These are phyloP conservation scores for Penicillium sp. DNA, from an alignment of 2,329 filamentous ascomycete genomes.

Conservation along the genomic window DNA sequence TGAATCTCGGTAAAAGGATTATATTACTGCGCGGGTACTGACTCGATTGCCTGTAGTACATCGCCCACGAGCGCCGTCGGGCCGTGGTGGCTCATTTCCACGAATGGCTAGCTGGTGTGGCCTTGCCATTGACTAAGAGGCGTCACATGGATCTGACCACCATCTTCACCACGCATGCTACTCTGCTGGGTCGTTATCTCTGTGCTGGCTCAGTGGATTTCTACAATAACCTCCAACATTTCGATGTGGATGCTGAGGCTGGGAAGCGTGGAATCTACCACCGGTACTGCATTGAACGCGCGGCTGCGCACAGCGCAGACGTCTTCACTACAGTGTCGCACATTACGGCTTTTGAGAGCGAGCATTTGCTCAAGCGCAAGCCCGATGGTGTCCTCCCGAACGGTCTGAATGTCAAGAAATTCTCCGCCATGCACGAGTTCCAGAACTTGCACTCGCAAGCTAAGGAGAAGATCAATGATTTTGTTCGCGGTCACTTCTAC, in stretches of 20 bases:
- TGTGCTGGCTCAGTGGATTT: conserved; percentile 98
- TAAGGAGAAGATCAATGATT: conserved; percentile 98
- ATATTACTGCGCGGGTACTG: background rate
- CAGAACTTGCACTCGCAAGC: conserved; percentile 96
- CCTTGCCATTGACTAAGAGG: conserved; percentile 87
- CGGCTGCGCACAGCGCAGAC: conserved; percentile 85
- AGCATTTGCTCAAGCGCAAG: conserved; percentile 95
- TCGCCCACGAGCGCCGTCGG: conserved; percentile 85
- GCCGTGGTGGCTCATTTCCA: conserved; percentile 98
- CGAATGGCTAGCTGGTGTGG: conserved; percentile 96
- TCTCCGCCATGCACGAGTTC: conserved; percentile 97
- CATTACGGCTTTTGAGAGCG: conserved; percentile 97
- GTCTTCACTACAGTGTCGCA: conserved; percentile 99
- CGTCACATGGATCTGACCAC: conserved; percentile 94
- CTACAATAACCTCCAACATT: conserved; percentile 97
- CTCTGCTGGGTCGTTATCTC: conserved; percentile 89
- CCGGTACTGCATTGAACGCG: conserved; percentile 95
- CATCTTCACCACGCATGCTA: conserved; percentile 98
- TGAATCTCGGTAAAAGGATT: conserved; percentile 4
- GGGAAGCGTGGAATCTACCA: conserved; percentile 99
- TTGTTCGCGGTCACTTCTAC: conserved; percentile 97
- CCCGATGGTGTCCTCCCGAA: conserved; percentile 96
- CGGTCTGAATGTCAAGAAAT: conserved; percentile 96
- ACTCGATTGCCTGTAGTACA: conserved; percentile 62
- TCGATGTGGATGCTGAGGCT: conserved; percentile 94